These are phyloP conservation scores for Trichoderma asperelloides DNA, from an alignment of 495 filamentous ascomycete species.

Conservation along the genomic window DNA sequence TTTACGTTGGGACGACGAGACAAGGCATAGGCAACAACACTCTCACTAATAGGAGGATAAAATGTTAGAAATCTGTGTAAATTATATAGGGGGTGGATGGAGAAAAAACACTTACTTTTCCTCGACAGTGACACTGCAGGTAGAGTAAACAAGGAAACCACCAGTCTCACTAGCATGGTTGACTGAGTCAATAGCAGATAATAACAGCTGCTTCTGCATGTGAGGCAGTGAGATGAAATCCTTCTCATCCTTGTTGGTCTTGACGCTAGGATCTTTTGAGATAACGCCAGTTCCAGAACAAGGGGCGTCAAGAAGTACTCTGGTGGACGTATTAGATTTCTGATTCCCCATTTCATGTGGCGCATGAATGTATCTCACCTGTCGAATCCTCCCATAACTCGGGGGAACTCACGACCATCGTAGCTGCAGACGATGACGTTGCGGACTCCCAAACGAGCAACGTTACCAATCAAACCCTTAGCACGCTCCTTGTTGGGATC, in stretches of 20 bases:
- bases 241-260: constrained; percentile 92
- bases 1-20: constrained; percentile 85
- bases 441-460: constrained; percentile 86
- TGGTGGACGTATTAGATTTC: neutral
- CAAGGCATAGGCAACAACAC: constrained; percentile 87
- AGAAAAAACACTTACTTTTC: constrained; percentile 46
- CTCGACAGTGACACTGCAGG: constrained; percentile 83
- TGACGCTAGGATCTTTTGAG: constrained; percentile 86
- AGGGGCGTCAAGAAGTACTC: constrained; percentile 33
- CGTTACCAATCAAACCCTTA: constrained; percentile 96
- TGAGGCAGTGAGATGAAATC: constrained; percentile 91
- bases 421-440: constrained; percentile 94
- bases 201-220: constrained; percentile 84
- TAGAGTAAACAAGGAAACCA: constrained; percentile 91
- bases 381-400: constrained; percentile 91
- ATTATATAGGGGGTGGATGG: neutral
- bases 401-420: constrained; percentile 85
- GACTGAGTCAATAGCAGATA: constrained; percentile 89
- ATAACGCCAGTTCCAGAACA: constrained; percentile 64
- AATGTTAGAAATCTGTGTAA: neutral
- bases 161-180: constrained; percentile 80
- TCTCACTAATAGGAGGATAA: constrained; percentile 37
- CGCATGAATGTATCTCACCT: neutral
- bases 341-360: neutral
- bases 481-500: constrained; percentile 87